phyloP scores from a whole-genome alignment of 257 asterid genomes.

The Nemophila menziesii region DNA sequence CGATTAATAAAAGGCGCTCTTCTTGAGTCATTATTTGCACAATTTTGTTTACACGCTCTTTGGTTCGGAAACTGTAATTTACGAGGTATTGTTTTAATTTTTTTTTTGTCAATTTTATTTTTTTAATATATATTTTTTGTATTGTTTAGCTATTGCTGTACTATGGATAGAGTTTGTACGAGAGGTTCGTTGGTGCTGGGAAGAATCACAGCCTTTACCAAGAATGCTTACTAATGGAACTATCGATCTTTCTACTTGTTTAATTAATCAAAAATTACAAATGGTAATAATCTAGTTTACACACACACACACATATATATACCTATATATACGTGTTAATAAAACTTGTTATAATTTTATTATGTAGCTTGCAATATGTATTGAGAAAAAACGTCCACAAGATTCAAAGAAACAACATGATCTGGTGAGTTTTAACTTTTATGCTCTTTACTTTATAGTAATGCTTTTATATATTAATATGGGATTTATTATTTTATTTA shows the following conservation, averaged over 20 bases:
- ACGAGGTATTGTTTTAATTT: constrained; percentile 42
- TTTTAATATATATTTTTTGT: constrained; percentile 3
- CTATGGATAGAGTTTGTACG: constrained; percentile 94
- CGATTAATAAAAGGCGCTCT: constrained; percentile 83
- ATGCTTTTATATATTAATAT: constrained; percentile 9
- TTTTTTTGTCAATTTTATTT: neutral
- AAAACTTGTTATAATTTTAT: constrained; percentile 4
- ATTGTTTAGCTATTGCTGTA: constrained; percentile 61
- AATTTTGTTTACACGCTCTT: constrained; percentile 83
- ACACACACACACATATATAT: neutral
- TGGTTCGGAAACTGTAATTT: constrained; percentile 94
- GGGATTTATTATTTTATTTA: constrained; percentile 12
- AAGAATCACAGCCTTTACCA: constrained; percentile 82
- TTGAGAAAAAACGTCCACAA: constrained; percentile 38
- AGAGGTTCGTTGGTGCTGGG: constrained; percentile 96
- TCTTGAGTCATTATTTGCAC: constrained; percentile 73
- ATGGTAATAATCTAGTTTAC: constrained; percentile 42
- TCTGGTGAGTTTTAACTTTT: constrained; percentile 13
- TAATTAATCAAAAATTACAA: constrained; percentile 77
- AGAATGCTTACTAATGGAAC: constrained; percentile 55
- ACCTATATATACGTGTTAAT: neutral
- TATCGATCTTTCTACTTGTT: constrained; percentile 70
- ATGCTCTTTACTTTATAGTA: constrained; percentile 2
- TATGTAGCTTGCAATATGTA: constrained; percentile 79
- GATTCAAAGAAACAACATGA: constrained; percentile 24